These are phyloP conservation scores for Ceratobasidium sp. DNA, from an alignment of 1,284 basidiomycete genomes.

Conservation along the genomic window DNA sequence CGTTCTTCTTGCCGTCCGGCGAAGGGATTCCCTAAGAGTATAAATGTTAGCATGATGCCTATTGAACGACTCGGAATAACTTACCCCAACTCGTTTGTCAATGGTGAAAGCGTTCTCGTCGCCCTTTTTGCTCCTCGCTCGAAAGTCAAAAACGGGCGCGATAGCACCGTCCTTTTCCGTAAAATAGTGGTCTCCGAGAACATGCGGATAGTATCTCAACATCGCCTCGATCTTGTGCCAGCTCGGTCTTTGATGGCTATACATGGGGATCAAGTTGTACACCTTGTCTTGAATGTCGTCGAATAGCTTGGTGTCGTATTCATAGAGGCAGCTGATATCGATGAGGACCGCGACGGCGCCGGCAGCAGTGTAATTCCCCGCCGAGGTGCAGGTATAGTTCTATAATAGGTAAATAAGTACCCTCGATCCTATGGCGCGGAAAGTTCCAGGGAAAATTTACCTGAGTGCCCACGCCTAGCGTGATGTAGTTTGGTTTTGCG, in stretches of 20 bases:
- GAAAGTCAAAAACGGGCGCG: conserved; percentile 71
- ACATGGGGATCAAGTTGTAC: conserved; percentile 53
- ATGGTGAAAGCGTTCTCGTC: conserved; percentile 65
- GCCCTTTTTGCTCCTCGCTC: conserved; percentile 58
- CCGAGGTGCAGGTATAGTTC: conserved; percentile 63
- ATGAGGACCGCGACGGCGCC: conserved; percentile 71
- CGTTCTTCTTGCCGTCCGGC: conserved; percentile 62
- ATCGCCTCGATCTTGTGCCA: conserved; percentile 51
- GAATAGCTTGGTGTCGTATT: conserved; percentile 54
- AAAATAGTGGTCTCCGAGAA: conserved; percentile 71
- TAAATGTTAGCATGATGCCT: not conserved
- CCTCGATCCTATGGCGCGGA: not conserved
- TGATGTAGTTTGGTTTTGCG: conserved; percentile 59
- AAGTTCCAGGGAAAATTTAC: not conserved
- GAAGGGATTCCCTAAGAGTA: conserved; percentile 57
- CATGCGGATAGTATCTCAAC: conserved; percentile 51
- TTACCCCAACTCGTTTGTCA: conserved; percentile 59
- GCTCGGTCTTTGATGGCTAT: conserved; percentile 13
- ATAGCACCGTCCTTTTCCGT: conserved; percentile 62
- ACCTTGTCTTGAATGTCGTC: conserved; percentile 60
- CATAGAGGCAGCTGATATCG: conserved; percentile 69
- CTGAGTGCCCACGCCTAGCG: conserved; percentile 61
- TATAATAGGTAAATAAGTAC: conserved; percentile 53
- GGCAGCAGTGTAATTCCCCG: conserved; percentile 58
- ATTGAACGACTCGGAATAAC: conserved; percentile 1